Percentiles rank a stretch among this genome's conserved stretches.
Evolutionary conservation across 257 asterid genomes (phyloP).

Genomic region (Fraxinus pennsylvanica): DNA sequence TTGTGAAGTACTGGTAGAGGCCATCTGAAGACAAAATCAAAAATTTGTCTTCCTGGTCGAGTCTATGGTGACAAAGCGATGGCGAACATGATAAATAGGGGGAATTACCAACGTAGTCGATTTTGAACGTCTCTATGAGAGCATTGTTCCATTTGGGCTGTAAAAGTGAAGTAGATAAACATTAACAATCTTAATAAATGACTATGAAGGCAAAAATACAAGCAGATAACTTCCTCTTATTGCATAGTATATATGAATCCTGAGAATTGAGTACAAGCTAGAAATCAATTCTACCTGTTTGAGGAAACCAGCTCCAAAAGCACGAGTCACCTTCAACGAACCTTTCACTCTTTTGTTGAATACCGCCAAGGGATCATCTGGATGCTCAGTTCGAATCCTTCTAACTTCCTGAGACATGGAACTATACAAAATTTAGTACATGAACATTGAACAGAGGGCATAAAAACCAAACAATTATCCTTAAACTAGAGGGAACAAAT

Average conservation of each 20-base stretch:
- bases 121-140: slow-evolving; percentile 80
- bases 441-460: slow-evolving; percentile 22
- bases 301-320: slow-evolving; percentile 94
- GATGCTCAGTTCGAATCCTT: slow-evolving; percentile 70
- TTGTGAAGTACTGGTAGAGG: slow-evolving; percentile 92
- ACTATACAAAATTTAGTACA: slow-evolving; percentile 12
- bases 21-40: slow-evolving; percentile 96
- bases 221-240: no score
- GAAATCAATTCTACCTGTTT: slow-evolving; percentile 58
- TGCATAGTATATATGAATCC: neutral
- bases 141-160: slow-evolving; percentile 98
- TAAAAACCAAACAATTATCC: neutral
- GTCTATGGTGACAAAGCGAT: slow-evolving; percentile 75
- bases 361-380: slow-evolving; percentile 70
- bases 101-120: slow-evolving; percentile 69
- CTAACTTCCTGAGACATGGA: slow-evolving; percentile 60
- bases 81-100: slow-evolving; percentile 86
- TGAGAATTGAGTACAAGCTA: neutral
- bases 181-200: slow-evolving; percentile 4
- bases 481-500: neutral
- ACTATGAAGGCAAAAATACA: neutral
- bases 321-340: slow-evolving; percentile 90
- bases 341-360: slow-evolving; percentile 83
- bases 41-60: slow-evolving; percentile 67
- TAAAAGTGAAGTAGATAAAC: slow-evolving; percentile 21